Base-by-base conservation (phyloP, 75 land plant species). In the Larix kaempferi region DNA sequence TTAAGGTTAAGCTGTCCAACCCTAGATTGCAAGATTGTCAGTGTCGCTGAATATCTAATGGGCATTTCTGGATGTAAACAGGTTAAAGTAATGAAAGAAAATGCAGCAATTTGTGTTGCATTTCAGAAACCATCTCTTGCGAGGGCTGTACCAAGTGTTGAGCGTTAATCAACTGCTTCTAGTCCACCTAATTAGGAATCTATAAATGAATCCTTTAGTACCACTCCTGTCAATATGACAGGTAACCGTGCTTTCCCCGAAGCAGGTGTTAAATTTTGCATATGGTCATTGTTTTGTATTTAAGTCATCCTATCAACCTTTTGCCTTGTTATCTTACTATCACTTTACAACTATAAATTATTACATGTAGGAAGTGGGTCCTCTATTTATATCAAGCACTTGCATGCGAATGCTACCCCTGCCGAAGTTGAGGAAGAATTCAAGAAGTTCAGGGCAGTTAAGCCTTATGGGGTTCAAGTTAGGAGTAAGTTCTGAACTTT, bases 361-460 rank as follows among this genome's bases (percentile, higher is more conserved):
- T 80, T 79, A 19, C 17, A 7, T 37, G 16, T 82, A 85, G 92
- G 33, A 25, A 82, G 79, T 72, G 77, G 69, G 22, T 57, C 71
- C 23, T 82, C 88, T 56, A 81, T 90, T 8, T 90, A 87, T 72
- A 76, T 90, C 29, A 77, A 75, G 57, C 78, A 84, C 55, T 57
- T 91, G 82, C 92, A 90, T 60, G 19, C 56, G 8, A 73, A 78
- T 78, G 77, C 74, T 2, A 80, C 82, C 2, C 67, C 64, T 60
- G 15, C 73, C 7, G 79, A 84, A 77, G 59, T 91, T 57, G 88
- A 78, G 57, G 79, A 66, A 14, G 84, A 60, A 13, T 84, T 91
- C 33, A 88, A 82, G 79, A 82, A 82, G 64, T 91, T 91, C 82
- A 88, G 92, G 4, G 61, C 84, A 14, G 80, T 88, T 27, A 88